Conservation (phyloP, 176 grass and related monocot species). For the Poa annua region DNA sequence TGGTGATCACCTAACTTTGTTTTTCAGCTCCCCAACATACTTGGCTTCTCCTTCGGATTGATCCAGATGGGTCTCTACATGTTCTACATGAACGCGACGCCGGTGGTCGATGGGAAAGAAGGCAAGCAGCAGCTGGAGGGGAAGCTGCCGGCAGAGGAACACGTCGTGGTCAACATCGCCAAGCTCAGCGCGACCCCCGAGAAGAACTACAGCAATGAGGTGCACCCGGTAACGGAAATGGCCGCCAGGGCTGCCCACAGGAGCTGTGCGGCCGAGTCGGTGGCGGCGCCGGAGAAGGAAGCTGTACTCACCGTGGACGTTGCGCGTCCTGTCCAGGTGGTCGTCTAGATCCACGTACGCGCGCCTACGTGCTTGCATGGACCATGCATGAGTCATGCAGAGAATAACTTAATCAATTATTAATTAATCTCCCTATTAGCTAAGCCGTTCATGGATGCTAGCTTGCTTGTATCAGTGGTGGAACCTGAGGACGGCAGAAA, state of each 20-base stretch:
- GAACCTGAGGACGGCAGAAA: not conserved
- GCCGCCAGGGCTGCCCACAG: not conserved
- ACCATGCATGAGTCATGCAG: not conserved
- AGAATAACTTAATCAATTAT: not conserved
- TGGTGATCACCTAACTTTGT: not conserved
- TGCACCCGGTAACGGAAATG: constrained; percentile 40
- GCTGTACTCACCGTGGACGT: not conserved
- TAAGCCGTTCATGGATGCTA: not conserved
- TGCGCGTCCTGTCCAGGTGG: constrained; percentile 29
- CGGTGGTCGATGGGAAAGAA: constrained; percentile 14
- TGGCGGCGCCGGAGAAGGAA: not conserved
- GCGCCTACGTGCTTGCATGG: not conserved
- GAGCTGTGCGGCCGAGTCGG: constrained; percentile 2
- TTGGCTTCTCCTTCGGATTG: constrained; percentile 75
- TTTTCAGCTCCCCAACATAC: constrained; percentile 67
- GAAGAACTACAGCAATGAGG: constrained; percentile 32
- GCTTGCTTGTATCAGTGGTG: not conserved
- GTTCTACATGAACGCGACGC: constrained; percentile 59
- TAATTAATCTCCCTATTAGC: not conserved
- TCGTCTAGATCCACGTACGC: constrained; percentile 1
- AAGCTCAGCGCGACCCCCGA: constrained; percentile 33
- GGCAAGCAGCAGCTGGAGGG: constrained; percentile 3
- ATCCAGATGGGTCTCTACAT: constrained; percentile 74
- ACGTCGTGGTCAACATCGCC: constrained; percentile 45
- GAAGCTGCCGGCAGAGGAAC: constrained; percentile 30